A percentile compares a stretch with the other conserved stretches of the same genome.
Evolutionary conservation across 2,329 filamentous ascomycete species (phyloP).

Genomic region (Tolypocladium amazonense): DNA sequence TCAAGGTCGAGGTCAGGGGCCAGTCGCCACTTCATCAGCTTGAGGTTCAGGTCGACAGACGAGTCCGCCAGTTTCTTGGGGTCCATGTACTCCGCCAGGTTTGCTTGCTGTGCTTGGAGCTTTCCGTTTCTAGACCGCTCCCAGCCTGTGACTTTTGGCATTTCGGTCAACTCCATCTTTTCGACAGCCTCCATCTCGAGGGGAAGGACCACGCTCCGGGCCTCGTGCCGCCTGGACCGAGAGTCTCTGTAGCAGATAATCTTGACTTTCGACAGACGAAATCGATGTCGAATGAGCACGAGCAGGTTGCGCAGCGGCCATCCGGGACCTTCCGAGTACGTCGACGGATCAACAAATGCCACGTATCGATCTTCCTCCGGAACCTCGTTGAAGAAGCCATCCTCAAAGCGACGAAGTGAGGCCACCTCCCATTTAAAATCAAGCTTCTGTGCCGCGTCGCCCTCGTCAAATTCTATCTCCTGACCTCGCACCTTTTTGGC

Average conservation of each 20-base stretch:
- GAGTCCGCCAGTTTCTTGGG: slow-evolving; percentile 79
- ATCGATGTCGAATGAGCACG: slow-evolving; percentile 73
- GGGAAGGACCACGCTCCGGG: slow-evolving; percentile 69
- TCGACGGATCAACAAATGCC: slow-evolving; percentile 86
- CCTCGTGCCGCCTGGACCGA: slow-evolving; percentile 64
- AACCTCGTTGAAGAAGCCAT: slow-evolving; percentile 72
- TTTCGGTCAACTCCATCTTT: slow-evolving; percentile 33
- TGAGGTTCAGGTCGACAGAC: slow-evolving; percentile 90
- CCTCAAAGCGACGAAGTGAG: slow-evolving; percentile 68
- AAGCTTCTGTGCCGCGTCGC: slow-evolving; percentile 36
- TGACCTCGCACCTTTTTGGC: slow-evolving; percentile 57
- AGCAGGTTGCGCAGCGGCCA: slow-evolving; percentile 91
- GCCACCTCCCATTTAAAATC: slow-evolving; percentile 70
- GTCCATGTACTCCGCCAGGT: slow-evolving; percentile 89
- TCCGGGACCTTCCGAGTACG: slow-evolving; percentile 74
- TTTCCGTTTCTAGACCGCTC: slow-evolving; percentile 75
- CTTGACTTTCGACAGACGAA: slow-evolving; percentile 64
- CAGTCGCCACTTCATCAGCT: slow-evolving; percentile 98
- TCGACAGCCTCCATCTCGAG: slow-evolving; percentile 44
- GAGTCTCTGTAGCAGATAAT: slow-evolving; percentile 86
- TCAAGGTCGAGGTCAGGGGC: slow-evolving; percentile 82
- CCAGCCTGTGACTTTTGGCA: slow-evolving; percentile 94
- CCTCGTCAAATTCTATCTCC: slow-evolving; percentile 33
- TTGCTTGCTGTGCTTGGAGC: slow-evolving; percentile 65
- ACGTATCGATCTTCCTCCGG: slow-evolving; percentile 68